Percentiles rank a stretch among this genome's conserved stretches.
phyloP scores from a whole-genome alignment of 176 grass and related monocot genomes.

The Eleusine indica region DNA sequence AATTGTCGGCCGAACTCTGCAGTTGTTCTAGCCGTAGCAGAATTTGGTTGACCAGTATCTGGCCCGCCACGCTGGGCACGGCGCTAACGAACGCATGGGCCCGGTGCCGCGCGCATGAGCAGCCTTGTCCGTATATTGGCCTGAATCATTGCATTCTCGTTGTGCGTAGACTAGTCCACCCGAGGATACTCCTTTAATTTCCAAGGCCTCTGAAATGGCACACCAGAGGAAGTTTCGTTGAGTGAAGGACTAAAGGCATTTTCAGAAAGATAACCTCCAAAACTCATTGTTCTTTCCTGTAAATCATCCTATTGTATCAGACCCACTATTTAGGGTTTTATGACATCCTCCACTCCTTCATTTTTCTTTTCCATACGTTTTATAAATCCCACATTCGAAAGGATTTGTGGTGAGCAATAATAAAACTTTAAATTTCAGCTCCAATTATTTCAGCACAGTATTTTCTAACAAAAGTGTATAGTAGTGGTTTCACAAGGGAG shows the following conservation, averaged over 20 bases:
- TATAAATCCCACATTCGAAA: background rate
- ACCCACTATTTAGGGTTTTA: background rate
- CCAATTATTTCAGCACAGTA: background rate
- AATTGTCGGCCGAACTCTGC: conserved; percentile 38
- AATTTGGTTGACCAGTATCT: conserved; percentile 34
- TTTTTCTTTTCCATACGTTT: background rate
- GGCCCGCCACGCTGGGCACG: background rate
- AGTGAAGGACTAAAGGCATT: too few species aligned
- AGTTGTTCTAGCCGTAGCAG: background rate
- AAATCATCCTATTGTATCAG: background rate
- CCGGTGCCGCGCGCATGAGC: background rate
- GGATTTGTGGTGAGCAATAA: background rate
- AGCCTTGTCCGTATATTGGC: background rate
- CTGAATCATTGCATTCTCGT: conserved; percentile 22
- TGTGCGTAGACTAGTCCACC: background rate
- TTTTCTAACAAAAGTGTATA: too few species aligned
- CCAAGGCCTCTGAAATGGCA: background rate
- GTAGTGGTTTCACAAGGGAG: background rate
- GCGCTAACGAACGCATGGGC: background rate
- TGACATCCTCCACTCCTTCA: background rate
- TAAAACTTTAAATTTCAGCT: background rate
- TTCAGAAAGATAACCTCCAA: too few species aligned
- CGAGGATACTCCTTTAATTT: background rate
- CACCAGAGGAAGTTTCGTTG: conserved; percentile 10
- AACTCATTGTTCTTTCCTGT: background rate